phyloP scores from a whole-genome alignment of 192 early-diverging fungal species.

The Umbelopsis sp. region DNA sequence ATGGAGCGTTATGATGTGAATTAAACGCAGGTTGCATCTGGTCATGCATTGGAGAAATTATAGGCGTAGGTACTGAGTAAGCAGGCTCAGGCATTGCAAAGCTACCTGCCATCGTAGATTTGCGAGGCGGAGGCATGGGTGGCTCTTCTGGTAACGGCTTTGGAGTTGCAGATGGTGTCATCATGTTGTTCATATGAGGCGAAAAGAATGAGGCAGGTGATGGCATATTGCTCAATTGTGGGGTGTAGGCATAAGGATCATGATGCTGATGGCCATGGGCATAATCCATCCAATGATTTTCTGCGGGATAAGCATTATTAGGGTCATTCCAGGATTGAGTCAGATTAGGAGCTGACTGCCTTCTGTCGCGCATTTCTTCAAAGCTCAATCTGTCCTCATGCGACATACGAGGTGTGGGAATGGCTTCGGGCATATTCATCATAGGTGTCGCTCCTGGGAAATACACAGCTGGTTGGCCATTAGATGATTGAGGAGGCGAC shows the following conservation, averaged over 20 bases:
- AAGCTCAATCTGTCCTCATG: background rate
- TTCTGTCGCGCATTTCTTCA: background rate
- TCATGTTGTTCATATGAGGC: background rate
- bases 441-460: background rate
- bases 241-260: constrained; percentile 11
- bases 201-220: constrained; percentile 5
- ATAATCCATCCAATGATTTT: background rate
- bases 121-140: constrained; percentile 12
- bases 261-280: background rate
- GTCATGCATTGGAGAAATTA: background rate
- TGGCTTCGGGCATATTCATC: constrained; percentile 12
- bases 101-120: background rate
- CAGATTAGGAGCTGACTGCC: constrained; percentile 9
- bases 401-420: constrained; percentile 2
- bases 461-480: background rate
- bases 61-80: background rate
- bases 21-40: background rate
- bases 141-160: constrained; percentile 19
- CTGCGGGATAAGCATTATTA: background rate
- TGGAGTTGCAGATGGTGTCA: constrained; percentile 14
- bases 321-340: background rate
- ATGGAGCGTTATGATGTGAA: background rate
- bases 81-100: background rate
- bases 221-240: constrained; percentile 6
- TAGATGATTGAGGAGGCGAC: background rate